Evolutionary conservation across 73 alveolate genomes (phyloP), one percentile per base, ranked within the genome.

Genomic region (Tetrahymena elliotti): DNA sequence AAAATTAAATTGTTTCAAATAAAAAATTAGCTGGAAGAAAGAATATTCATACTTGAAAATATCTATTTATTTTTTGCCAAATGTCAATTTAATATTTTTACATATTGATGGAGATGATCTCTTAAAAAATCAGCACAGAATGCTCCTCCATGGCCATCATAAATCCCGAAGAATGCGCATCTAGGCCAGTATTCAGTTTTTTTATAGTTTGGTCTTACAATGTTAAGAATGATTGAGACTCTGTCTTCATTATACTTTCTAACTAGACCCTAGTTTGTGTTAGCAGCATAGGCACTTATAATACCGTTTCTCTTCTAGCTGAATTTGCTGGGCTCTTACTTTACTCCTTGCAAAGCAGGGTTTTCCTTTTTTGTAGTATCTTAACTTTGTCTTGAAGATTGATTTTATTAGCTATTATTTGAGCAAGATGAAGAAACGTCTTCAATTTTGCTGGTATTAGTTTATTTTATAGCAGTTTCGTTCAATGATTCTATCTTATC

Each of bases 131-230:
- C 99, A 52, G 99, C 99, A 95, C 99, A 99, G 33, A 99, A 98
- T 92, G 98, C 96, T 53, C 99, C 99, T 31, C 99, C 99, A 98
- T 99, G 99, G 7, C 99, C 99, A 99, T 99, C 99, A 96, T 98
- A 99, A 40, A 99, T 97, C 4, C 99, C 99, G 95, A 99, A 99
- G 96, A 97, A 98, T 16, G 99, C 98, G 94, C 99, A 98, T 92
- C 98, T 94, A 4, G 99, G 99, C 99, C 99, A 99, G 47, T 95
- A 93, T 94, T 97, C 98, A 27, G 95, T 97, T 93, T 93, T 96
- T 31, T 98, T 94, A 52, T 94, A 94, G 13, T 95, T 84, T 36
- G 99, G 99, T 93, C 97, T 98, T 41, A 94, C 94, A 36, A 98
- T 97, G 93, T 98, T 98, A 36, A 98, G 94, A 20, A 97, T 98